phyloP scores from a whole-genome alignment of 768 basidiomycete species.

The Amanita jacksonii region DNA sequence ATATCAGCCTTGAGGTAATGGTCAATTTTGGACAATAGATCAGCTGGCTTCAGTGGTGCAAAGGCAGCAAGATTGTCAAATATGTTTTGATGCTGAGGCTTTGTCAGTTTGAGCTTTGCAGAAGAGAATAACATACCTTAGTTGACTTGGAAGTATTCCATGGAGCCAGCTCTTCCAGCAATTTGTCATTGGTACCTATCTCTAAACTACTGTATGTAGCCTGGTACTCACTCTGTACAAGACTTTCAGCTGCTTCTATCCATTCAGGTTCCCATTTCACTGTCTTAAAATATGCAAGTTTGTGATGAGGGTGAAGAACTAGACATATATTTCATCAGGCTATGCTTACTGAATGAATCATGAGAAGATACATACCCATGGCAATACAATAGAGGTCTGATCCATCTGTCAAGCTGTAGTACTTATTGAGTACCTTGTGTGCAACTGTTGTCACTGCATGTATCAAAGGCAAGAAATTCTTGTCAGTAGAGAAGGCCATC shows the following conservation, averaged over 20 bases:
- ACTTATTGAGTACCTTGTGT: constrained; percentile 12
- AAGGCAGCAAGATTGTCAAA: neutral
- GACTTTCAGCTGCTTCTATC: constrained; percentile 11
- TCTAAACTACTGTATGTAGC: neutral
- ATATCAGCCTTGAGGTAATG: neutral
- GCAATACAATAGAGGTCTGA: constrained; percentile 14
- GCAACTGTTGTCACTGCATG: constrained; percentile 6
- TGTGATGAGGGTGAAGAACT: constrained; percentile 28
- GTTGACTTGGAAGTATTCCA: no score
- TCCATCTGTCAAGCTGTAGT: constrained; percentile 14
- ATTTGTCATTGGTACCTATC: no score
- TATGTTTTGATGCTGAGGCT: neutral
- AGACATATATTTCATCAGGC: no score
- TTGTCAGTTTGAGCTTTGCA: no score
- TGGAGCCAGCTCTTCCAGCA: no score
- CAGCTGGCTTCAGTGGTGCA: neutral
- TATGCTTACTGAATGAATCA: no score
- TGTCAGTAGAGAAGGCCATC: neutral
- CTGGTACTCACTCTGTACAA: neutral
- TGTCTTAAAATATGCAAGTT: constrained; percentile 23
- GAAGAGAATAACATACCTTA: no score
- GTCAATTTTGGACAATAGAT: neutral
- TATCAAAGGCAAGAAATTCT: constrained; percentile 1
- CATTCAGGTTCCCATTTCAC: constrained; percentile 18
- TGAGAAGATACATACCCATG: constrained; percentile 12